Conservation (phyloP, 768 basidiomycete genomes). For the Trametes coccinea region DNA sequence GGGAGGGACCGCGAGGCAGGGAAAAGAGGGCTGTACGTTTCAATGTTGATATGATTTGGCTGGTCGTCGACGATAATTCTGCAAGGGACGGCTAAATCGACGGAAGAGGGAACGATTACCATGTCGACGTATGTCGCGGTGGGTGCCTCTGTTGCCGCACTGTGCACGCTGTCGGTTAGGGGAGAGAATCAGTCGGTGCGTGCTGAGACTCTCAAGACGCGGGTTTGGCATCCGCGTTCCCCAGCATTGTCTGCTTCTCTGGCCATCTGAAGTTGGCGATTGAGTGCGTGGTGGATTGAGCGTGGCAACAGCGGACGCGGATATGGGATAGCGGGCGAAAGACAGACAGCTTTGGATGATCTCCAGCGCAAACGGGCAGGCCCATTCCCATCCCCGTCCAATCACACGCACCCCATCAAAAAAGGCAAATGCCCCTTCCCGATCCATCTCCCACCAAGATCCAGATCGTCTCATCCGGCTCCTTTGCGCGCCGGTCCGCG, state of each 20-base stretch:
- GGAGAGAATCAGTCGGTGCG: neutral
- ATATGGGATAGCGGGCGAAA: conserved; percentile 4
- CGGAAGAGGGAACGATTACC: conserved; percentile 16
- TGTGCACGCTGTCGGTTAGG: conserved; percentile 1
- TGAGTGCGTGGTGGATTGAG: neutral
- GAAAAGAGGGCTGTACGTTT: conserved; percentile 8
- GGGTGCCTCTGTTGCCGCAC: conserved; percentile 3
- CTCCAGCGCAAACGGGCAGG: neutral
- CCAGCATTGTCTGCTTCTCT: neutral
- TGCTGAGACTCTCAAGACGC: neutral
- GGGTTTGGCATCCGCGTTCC: neutral
- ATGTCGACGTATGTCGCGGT: conserved; percentile 18
- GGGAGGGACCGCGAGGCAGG: conserved; percentile 6
- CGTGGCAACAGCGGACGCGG: conserved; percentile 1
- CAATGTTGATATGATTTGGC: conserved; percentile 4
- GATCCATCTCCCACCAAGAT: conserved; percentile 4
- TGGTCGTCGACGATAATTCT: neutral
- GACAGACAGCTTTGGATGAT: neutral
- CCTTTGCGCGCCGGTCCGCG: neutral
- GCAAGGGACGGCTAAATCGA: conserved; percentile 2
- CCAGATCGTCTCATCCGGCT: neutral
- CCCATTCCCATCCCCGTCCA: conserved; percentile 3
- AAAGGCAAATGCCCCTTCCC: conserved; percentile 5
- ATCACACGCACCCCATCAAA: neutral
- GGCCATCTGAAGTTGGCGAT: neutral